Evolutionary conservation across 441 rosid genomes (phyloP).

Genomic region (Populus trichocarpa): DNA sequence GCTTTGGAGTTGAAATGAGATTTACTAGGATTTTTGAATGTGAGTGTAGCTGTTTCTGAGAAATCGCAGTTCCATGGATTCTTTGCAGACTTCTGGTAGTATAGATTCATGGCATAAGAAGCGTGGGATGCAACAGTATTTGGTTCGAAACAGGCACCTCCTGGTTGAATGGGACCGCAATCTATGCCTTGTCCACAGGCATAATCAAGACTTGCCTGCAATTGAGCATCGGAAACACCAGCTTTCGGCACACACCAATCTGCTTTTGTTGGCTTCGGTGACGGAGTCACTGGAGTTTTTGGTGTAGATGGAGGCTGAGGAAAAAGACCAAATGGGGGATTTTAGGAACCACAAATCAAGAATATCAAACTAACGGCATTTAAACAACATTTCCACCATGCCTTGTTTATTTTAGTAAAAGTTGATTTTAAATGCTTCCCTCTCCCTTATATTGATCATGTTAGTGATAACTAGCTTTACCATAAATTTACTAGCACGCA

Average conservation of each 20-base stretch:
- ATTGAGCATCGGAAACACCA: constrained; percentile 44
- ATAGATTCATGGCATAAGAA: constrained; percentile 88
- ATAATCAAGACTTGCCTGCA: constrained; percentile 79
- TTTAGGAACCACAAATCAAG: not conserved
- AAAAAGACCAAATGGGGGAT: constrained; percentile 7
- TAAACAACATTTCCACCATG: not conserved
- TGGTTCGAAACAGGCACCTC: no score
- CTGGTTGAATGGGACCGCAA: constrained; percentile 63
- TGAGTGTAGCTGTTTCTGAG: constrained; percentile 59
- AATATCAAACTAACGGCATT: not conserved
- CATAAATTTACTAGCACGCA: not conserved
- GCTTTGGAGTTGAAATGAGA: constrained; percentile 9
- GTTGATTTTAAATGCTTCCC: not conserved
- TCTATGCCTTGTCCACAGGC: constrained; percentile 78
- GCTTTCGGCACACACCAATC: constrained; percentile 75
- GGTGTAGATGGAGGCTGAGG: constrained; percentile 37
- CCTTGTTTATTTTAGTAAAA: not conserved
- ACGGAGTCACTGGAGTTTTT: constrained; percentile 37
- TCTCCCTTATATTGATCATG: not conserved
- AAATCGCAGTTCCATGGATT: constrained; percentile 76
- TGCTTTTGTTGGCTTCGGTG: constrained; percentile 41
- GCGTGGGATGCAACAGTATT: constrained; percentile 70
- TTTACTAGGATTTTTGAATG: constrained; percentile 83
- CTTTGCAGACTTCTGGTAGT: constrained; percentile 57
- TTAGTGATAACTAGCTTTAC: not conserved